phyloP scores from a whole-genome alignment of 176 grass and related monocot species.

The barley (Hordeum vulgare) region DNA sequence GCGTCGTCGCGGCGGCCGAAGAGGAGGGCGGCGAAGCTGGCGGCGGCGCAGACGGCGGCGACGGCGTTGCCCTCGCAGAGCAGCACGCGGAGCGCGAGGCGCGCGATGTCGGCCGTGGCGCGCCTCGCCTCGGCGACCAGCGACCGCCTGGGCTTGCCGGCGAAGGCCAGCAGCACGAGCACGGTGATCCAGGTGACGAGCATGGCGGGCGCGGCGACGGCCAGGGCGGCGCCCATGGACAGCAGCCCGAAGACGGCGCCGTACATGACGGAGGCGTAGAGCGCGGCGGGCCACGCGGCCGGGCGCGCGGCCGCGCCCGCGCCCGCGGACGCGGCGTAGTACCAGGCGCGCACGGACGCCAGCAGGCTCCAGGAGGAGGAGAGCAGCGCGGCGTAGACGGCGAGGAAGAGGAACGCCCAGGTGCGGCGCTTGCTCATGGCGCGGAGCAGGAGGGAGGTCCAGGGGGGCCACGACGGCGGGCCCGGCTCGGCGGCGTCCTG shows the following conservation, averaged over 20 bases:
- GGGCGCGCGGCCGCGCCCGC: background rate
- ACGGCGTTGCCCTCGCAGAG: conserved; percentile 10
- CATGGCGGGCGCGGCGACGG: conserved; percentile 71
- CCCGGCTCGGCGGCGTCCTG: background rate
- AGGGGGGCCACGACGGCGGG: conserved; percentile 36
- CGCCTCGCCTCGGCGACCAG: conserved; percentile 59
- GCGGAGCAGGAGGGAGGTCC: conserved; percentile 43
- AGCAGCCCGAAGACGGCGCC: conserved; percentile 80
- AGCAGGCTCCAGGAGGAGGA: conserved; percentile 66
- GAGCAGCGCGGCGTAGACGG: conserved; percentile 63
- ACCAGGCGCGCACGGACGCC: conserved; percentile 68
- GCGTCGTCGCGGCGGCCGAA: conserved; percentile 4
- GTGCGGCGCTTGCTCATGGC: conserved; percentile 62
- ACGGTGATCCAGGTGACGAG: conserved; percentile 85
- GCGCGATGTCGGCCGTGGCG: conserved; percentile 60
- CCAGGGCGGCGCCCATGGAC: conserved; percentile 72
- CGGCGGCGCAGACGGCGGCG: background rate
- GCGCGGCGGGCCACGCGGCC: conserved; percentile 1
- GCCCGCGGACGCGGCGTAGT: conserved; percentile 1
- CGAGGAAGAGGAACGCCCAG: conserved; percentile 69
- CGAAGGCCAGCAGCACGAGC: conserved; percentile 58
- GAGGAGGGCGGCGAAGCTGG: background rate
- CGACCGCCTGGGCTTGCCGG: conserved; percentile 14
- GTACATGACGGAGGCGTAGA: conserved; percentile 83
- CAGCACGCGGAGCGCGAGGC: conserved; percentile 33